Evolutionary conservation across 1,284 basidiomycete species (phyloP).

Genomic region (Leccinum fallax): DNA sequence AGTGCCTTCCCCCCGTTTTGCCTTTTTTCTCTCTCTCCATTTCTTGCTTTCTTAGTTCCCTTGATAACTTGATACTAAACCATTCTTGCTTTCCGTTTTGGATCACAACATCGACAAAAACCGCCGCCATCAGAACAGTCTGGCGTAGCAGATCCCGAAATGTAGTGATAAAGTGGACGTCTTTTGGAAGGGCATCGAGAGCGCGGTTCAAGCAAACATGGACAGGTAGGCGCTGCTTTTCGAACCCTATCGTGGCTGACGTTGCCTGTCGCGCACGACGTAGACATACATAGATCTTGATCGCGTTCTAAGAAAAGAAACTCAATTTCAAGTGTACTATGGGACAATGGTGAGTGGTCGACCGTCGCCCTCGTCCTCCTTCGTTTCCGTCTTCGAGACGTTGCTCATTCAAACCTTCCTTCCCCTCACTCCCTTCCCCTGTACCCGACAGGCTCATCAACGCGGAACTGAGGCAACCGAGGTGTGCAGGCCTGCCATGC

Average conservation of each 20-base stretch:
- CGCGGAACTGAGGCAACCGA: conserved; percentile 69
- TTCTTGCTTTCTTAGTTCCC: neutral
- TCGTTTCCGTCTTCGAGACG: conserved; percentile 4
- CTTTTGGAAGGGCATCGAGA: conserved; percentile 76
- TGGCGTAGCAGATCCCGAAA: conserved; percentile 68
- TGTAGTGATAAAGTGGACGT: conserved; percentile 72
- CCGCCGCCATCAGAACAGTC: conserved; percentile 47
- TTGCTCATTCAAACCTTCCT: neutral
- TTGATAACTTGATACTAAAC: neutral
- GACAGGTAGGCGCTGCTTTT: conserved; percentile 52
- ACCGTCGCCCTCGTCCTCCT: neutral
- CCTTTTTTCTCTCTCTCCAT: neutral
- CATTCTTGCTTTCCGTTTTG: neutral
- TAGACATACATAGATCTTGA: conserved; percentile 46
- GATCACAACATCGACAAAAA: neutral
- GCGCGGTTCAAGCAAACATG: conserved; percentile 58
- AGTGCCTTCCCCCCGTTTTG: neutral
- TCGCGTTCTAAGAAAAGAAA: conserved; percentile 75
- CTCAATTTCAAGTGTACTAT: conserved; percentile 71
- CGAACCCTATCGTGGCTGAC: neutral
- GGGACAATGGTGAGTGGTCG: conserved; percentile 71
- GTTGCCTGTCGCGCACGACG: neutral
- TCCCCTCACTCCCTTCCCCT: conserved; percentile 32
- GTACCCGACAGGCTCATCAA: conserved; percentile 64
- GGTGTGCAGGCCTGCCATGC: conserved; percentile 41